A percentile compares a stretch with the other conserved stretches of the same genome.
These are phyloP conservation scores for Trypanosoma cruzi DNA, from an alignment of 208 protist genomes.

Conservation along the genomic window DNA sequence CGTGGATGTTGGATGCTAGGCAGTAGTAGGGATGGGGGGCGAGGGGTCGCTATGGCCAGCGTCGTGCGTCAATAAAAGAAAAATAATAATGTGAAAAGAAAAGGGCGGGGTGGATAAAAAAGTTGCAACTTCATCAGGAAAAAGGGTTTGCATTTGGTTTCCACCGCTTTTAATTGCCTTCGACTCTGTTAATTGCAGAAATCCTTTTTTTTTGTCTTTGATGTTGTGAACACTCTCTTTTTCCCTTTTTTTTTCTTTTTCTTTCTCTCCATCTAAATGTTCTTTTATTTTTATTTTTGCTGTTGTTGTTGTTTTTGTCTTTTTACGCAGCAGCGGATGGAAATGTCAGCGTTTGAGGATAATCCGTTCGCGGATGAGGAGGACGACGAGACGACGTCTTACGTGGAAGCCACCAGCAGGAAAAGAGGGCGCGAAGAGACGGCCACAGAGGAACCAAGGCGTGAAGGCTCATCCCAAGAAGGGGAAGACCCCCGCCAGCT, in stretches of 20 bases:
- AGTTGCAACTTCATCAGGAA: not conserved
- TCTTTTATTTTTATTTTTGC: not conserved
- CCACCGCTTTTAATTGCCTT: conserved; percentile 1
- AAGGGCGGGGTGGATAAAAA: not conserved
- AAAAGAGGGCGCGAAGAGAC: conserved; percentile 15
- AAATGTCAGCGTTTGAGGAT: conserved; percentile 51
- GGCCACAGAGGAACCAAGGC: not conserved
- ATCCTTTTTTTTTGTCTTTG: conserved; percentile 7
- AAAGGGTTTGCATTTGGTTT: not conserved
- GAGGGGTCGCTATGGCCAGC: not conserved
- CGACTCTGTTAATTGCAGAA: no score
- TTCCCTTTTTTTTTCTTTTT: not conserved
- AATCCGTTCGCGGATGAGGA: conserved; percentile 79
- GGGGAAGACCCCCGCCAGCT: not conserved
- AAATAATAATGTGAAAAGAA: conserved; percentile 9
- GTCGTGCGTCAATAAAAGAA: not conserved
- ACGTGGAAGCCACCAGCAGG: not conserved
- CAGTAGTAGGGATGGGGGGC: not conserved
- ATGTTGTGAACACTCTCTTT: not conserved
- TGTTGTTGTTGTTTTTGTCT: not conserved
- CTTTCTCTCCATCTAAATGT: not conserved
- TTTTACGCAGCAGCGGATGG: not conserved
- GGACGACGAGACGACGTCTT: conserved; percentile 27
- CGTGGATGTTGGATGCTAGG: no score
- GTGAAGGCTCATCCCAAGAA: not conserved